Evolutionary conservation across 2,329 filamentous ascomycete genomes (phyloP).

Genomic region (Camillea tinctor): DNA sequence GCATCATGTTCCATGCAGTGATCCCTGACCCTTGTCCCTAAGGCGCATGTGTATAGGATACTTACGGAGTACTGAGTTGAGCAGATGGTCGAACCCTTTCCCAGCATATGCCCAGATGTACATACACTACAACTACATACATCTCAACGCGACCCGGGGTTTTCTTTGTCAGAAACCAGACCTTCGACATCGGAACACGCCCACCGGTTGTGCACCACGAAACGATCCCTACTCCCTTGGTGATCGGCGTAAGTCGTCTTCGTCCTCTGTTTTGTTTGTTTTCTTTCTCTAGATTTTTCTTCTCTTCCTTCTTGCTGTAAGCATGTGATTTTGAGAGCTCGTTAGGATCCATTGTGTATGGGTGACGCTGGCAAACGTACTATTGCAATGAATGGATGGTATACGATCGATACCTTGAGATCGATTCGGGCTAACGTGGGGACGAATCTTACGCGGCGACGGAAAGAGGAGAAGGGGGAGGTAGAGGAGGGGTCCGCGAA

Average conservation of each 20-base stretch:
- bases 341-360: not conserved
- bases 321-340: not conserved
- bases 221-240: not conserved
- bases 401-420: not conserved
- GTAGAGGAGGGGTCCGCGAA: not conserved
- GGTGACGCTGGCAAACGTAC: not conserved
- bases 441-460: not conserved
- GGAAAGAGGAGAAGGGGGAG: not conserved
- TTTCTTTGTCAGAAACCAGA: not conserved
- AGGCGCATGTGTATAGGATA: not conserved
- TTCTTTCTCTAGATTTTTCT: not conserved
- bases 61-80: not conserved
- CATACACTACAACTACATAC: too few species aligned
- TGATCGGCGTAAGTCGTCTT: not conserved
- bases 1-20: conserved; percentile 1
- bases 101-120: not conserved
- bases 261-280: too few species aligned
- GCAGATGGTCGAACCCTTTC: not conserved
- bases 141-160: not conserved
- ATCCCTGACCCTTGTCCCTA: conserved; percentile 1
- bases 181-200: not conserved
- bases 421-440: not conserved
- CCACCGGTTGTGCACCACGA: not conserved
- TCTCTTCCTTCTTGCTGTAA: not conserved
- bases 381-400: not conserved